Conservation (phyloP, 345 rosid species). For the Citrus sp. region DNA sequence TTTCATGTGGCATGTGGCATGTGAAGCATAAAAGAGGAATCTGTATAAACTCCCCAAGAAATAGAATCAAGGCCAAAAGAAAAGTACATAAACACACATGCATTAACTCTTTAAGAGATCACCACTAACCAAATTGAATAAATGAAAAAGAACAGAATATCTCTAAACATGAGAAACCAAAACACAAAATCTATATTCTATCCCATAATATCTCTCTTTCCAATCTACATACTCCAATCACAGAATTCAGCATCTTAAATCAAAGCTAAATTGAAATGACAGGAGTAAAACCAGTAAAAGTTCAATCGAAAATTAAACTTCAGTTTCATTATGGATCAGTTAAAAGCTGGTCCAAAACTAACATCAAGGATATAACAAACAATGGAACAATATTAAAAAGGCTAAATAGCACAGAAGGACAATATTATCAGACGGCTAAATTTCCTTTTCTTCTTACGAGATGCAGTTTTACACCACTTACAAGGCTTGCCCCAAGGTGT, state of each 20-base stretch:
- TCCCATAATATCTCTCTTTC: not conserved
- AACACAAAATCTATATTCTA: not conserved
- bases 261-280: not conserved
- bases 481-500: slow-evolving; percentile 91
- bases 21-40: not conserved
- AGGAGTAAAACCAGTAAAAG: not conserved
- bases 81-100: not conserved
- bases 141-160: too few relatives aligned
- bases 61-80: not conserved
- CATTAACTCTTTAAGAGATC: not conserved
- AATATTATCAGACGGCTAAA: not conserved
- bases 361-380: not conserved
- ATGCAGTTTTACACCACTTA: slow-evolving; percentile 62
- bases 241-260: not conserved
- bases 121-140: not conserved
- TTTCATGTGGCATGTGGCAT: not conserved
- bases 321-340: not conserved
- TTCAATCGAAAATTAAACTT: not conserved
- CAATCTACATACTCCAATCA: not conserved
- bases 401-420: not conserved
- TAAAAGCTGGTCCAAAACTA: not conserved
- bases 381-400: not conserved
- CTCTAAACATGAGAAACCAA: not conserved
- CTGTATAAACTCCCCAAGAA: not conserved
- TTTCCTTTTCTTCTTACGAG: slow-evolving; percentile 36